Percentiles rank a stretch among this genome's conserved stretches.
These are phyloP conservation scores for Lomentospora prolificans DNA, from an alignment of 2,329 filamentous ascomycete species.

Conservation along the genomic window DNA sequence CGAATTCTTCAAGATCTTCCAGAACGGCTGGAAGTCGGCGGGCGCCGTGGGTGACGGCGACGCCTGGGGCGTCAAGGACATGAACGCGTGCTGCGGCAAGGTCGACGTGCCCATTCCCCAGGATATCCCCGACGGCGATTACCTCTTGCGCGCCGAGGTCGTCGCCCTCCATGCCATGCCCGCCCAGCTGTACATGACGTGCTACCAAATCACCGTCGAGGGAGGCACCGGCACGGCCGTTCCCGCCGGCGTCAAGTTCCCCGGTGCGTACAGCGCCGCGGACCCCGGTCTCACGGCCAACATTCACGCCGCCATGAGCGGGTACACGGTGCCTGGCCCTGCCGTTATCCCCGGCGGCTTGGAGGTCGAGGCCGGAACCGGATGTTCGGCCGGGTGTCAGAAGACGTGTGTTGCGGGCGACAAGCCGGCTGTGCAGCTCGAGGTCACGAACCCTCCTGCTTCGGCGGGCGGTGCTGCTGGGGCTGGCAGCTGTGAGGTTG, in stretches of 20 bases:
- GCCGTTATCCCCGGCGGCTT: constrained; percentile 27
- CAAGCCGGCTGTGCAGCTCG: constrained; percentile 13
- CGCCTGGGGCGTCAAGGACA: constrained; percentile 33
- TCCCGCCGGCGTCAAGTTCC: constrained; percentile 26
- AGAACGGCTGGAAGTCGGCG: constrained; percentile 30
- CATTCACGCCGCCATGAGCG: constrained; percentile 30
- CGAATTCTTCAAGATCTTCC: constrained; percentile 44
- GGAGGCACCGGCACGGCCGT: constrained; percentile 17
- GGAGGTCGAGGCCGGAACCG: constrained; percentile 27
- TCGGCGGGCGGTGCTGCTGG: constrained; percentile 14
- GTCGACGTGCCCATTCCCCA: constrained; percentile 27
- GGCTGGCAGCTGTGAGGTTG: constrained; percentile 23
- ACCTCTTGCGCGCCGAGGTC: constrained; percentile 38
- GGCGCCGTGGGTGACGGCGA: constrained; percentile 31
- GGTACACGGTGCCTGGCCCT: constrained; percentile 32
- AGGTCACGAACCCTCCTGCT: constrained; percentile 7
- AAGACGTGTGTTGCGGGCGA: constrained; percentile 25
- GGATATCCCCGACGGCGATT: constrained; percentile 24
- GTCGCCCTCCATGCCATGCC: constrained; percentile 36
- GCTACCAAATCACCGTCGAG: constrained; percentile 24
- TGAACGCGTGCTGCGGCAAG: constrained; percentile 29
- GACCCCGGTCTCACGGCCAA: constrained; percentile 38
- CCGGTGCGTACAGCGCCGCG: constrained; percentile 30
- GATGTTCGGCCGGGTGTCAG: constrained; percentile 27
- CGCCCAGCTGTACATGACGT: constrained; percentile 29